Percentiles rank a stretch among this genome's conserved stretches.
These are phyloP conservation scores for Mycena chlorophos DNA, from an alignment of 768 basidiomycete genomes.

Conservation along the genomic window DNA sequence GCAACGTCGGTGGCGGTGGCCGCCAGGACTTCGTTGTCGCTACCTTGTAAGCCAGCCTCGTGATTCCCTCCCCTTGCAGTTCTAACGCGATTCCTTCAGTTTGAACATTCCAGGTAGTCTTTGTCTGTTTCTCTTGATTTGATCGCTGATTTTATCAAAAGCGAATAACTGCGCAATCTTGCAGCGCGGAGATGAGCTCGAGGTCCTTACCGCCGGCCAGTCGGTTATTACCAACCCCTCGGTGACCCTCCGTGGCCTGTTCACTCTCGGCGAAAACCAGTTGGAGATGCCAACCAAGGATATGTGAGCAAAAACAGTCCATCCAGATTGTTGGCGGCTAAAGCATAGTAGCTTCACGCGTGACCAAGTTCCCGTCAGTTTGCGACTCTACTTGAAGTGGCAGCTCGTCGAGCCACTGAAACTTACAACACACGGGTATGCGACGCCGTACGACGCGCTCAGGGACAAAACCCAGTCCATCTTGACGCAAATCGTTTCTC, in stretches of 20 bases:
- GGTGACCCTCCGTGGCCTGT: constrained; percentile 77
- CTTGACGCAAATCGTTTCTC: constrained; percentile 82
- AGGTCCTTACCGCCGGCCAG: constrained; percentile 78
- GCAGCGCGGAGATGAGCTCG: constrained; percentile 77
- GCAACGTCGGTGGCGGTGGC: constrained; percentile 42
- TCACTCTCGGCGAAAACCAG: constrained; percentile 81
- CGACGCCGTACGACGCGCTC: constrained; percentile 56
- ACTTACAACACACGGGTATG: constrained; percentile 76
- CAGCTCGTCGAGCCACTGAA: constrained; percentile 51
- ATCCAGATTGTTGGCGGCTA: too few species aligned
- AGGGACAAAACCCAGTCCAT: constrained; percentile 85
- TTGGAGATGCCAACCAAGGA: constrained; percentile 84
- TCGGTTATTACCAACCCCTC: constrained; percentile 84
- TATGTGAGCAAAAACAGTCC: background rate
- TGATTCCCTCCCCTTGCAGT: background rate
- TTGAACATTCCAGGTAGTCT: constrained; percentile 80
- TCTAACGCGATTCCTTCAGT: constrained; percentile 35
- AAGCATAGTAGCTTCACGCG: constrained; percentile 62
- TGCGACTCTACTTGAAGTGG: constrained; percentile 86
- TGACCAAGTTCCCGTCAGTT: constrained; percentile 82
- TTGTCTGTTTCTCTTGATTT: too few species aligned
- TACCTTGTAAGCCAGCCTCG: constrained; percentile 57
- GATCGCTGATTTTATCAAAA: too few species aligned
- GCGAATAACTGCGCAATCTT: constrained; percentile 87
- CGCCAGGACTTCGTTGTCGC: constrained; percentile 75